These are phyloP conservation scores for Pyrenula massariospora DNA, from an alignment of 495 filamentous ascomycete species.

Conservation along the genomic window DNA sequence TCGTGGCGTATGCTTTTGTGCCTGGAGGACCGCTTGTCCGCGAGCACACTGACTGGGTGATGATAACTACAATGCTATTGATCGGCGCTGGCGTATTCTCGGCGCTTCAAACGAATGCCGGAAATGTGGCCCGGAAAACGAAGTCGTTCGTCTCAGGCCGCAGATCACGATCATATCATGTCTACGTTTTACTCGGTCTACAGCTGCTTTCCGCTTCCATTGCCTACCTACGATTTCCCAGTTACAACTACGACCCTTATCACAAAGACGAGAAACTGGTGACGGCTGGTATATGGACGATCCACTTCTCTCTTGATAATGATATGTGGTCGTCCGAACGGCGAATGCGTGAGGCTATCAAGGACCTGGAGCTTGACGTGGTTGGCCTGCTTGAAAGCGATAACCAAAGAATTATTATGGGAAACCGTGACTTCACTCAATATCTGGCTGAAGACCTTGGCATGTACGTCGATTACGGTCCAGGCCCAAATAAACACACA, in stretches of 20 bases:
- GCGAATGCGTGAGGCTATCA: conserved; percentile 85
- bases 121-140: conserved; percentile 1
- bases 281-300: conserved; percentile 96
- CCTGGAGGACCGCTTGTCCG: conserved; percentile 87
- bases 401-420: conserved; percentile 98
- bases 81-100: conserved; percentile 83
- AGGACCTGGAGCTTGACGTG: conserved; percentile 89
- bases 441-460: conserved; percentile 91
- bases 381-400: conserved; percentile 90
- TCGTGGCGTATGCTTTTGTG: conserved; percentile 98
- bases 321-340: conserved; percentile 97
- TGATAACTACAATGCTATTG: conserved; percentile 71
- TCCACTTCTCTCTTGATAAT: conserved; percentile 97
- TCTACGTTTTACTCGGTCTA: conserved; percentile 60
- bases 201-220: conserved; percentile 70
- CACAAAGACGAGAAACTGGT: conserved; percentile 76
- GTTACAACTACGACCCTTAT: conserved; percentile 82
- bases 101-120: conserved; percentile 41
- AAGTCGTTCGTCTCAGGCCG: conserved; percentile 28
- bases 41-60: conserved; percentile 92
- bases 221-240: conserved; percentile 89
- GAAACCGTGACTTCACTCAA: conserved; percentile 93
- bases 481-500: conserved; percentile 97
- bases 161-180: conserved; percentile 53
- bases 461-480: conserved; percentile 97